Base-by-base conservation (phyloP, 108 stramenopile species). In the Phaeodactylum tricornutum region DNA sequence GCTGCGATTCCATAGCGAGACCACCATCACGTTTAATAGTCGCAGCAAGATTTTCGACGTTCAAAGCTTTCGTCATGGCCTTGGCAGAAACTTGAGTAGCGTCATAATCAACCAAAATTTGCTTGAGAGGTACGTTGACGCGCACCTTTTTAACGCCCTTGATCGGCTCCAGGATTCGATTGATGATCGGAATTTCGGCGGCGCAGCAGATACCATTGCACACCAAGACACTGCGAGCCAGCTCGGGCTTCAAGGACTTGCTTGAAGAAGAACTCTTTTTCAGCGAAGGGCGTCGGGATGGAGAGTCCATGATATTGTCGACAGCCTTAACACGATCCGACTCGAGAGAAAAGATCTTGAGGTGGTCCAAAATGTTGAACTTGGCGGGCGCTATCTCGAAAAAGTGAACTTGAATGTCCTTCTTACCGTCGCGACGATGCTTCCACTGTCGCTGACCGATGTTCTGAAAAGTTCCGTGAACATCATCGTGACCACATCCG, bases 191-290 rank as follows among this genome's bases (percentile, higher is more conserved):
- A 21, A 79, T 46, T 68, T 92, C 91, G 4, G 71, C 57, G 8
- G 83, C 71, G 60, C 91, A 92, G 57, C 91, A 92, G n/a, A 87
- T 81, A 21, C 77, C 79, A 1, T 20, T 23, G 19, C 39, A 41
- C 1, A 26, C 5, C 12, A 53, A 42, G 5, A 23, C 32, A 17
- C 50, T 52, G 3, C 21, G 3, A 9, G 44, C 15, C 44, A 21
- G 24, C n/a, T 27, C 5, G n/a, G 8, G 17, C 44, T 45, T 8
- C 14, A 43, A 26, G 3, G 44, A 26, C 11, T 9, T 34, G 14
- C 11, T 34, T 14, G 33, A 9, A 11, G 33, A 9, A 9, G 33
- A 11, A 9, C 11, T 14, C 33, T 9, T 34, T 34, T 34, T 34
- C 11, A 34, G 33, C 14, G 33, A 11, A n/a, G n/a, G n/a, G n/a